Evolutionary conservation across 805 yeast genomes (phyloP), one percentile per base, ranked within the genome.

Genomic region (Kluyveromyces starmeri): DNA sequence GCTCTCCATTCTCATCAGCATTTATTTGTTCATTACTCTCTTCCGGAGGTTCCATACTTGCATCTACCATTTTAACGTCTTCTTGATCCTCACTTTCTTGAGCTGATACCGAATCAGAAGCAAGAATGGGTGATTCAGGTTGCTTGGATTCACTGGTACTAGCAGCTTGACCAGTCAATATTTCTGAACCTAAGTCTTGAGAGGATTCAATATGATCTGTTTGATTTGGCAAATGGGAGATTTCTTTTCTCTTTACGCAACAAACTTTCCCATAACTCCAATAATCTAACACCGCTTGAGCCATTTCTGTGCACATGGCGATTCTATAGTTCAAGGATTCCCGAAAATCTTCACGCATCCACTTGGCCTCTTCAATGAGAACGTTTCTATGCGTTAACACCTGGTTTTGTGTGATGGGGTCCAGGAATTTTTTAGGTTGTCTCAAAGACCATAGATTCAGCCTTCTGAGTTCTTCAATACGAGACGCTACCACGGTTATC

Each of bases 401-500:
- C 10, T 62, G 54, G 17, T 45, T 51, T 33, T 44, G 47, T 9
- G 47, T 29, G 11, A 23, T 29, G 0, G 97, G 96, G 44, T 84
- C 94, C 9, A 67, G 50, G 48, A 68, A 79, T 42, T 72, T 69
- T 34, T 70, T 65, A 0, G 94, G 95, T 54, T 92, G 98, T 35
- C 94, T 68, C 35, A 92, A 63, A 15, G 95, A 79, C 97, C 98
- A 92, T 47, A 83, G 77, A 2, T 83, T 82, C 38, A 80, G 79
- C 30, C 94, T 67, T 54, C 85, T 84, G 42, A 92, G 66, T 54
- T 89, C 97, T 51, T 89, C 97, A 30, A 92, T 88, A 41, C 97
- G 68, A 2, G 94, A 81, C 47, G 85, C 82, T 13, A 85, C 75
- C 8, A 86, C 96, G 0, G 94, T 83, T 3, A 89, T 77, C 52